Conservation (phyloP, 768 basidiomycete genomes). For the Harrya chromipes region DNA sequence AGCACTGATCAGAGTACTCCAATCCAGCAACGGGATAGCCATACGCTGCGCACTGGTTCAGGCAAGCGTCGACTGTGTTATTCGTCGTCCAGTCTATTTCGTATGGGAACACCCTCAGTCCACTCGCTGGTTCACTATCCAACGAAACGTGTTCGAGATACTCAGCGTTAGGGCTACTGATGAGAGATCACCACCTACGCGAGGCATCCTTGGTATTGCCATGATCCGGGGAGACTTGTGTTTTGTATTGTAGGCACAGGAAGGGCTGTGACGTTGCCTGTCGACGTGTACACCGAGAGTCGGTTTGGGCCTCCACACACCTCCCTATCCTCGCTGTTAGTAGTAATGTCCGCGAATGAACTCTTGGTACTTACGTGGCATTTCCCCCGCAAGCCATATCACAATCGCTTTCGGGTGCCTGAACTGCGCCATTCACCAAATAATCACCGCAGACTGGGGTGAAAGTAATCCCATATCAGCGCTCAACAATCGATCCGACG, state of each 20-base stretch:
- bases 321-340: conserved; percentile 39
- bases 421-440: conserved; percentile 58
- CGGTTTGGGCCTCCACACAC: conserved; percentile 73
- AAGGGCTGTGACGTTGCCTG: conserved; percentile 46
- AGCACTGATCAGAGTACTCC: conserved; percentile 72
- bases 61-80: conserved; percentile 62
- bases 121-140: conserved; percentile 45
- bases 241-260: conserved; percentile 58
- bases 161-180: background rate
- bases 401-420: conserved; percentile 50
- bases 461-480: background rate
- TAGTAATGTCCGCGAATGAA: background rate
- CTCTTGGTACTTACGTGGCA: conserved; percentile 43
- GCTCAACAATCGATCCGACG: background rate
- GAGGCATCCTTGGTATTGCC: conserved; percentile 66
- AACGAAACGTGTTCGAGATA: background rate
- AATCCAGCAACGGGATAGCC: conserved; percentile 71
- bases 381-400: conserved; percentile 75
- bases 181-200: conserved; percentile 38
- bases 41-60: conserved; percentile 64
- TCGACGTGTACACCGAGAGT: conserved; percentile 65
- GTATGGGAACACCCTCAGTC: conserved; percentile 54
- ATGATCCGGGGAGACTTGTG: conserved; percentile 59
- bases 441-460: conserved; percentile 67
- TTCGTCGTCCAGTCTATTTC: conserved; percentile 57